Base-by-base conservation (phyloP, 2,329 filamentous ascomycete genomes). In the Ceratocystiopsis sp. region DNA sequence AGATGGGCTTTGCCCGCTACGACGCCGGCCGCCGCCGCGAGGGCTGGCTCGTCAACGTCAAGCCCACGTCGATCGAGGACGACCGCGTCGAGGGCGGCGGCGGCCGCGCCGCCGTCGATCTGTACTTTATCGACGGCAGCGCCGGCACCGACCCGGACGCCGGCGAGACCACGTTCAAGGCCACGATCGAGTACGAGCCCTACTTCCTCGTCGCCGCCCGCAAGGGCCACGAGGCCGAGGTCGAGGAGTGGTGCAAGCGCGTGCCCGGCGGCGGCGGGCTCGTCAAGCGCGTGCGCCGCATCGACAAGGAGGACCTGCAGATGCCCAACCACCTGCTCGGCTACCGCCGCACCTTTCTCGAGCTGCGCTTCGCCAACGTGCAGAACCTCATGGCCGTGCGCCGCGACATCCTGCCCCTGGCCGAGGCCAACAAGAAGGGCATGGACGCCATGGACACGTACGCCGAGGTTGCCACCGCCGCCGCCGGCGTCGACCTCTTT, bases 371-470 rank as follows among this genome's bases (percentile, higher is more conserved):
- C 59, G 73, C 77, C 48, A 98, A 96, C 57, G 85, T 96, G 43
- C 71, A 69, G 51, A 84, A 96, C 59, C 62, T 98, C 49, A 65
- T 98, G 60, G 75, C 80, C n/a, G 86, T 87, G 38, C 73, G 87
- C 51, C 84, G 76, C 54, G 78, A 82, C 40, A 76, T 98, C 38
- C 78, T 85, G 67, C 91, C 91, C 1, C 74, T 98, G 57, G 91
- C 89, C 14, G 86, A 95, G 63, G 93, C 84, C 65, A 98, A 98
- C 59, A 93, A 83, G 67, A 93, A 91, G 64, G 89, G 85, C 53
- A 80, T 94, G 70, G 86, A 84, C 66, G 84, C 87, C 42, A 93
- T 96, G 82, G 91, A 98, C 67, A 87, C 89, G 51, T 98, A 98
- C 67, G 87, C 87, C 37, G 91, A 98, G 66, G 86, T 96, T 55